A percentile compares a stretch with the other conserved stretches of the same genome.
These are phyloP conservation scores for Podospora pseudocomata DNA, from an alignment of 495 filamentous ascomycete genomes.

Conservation along the genomic window DNA sequence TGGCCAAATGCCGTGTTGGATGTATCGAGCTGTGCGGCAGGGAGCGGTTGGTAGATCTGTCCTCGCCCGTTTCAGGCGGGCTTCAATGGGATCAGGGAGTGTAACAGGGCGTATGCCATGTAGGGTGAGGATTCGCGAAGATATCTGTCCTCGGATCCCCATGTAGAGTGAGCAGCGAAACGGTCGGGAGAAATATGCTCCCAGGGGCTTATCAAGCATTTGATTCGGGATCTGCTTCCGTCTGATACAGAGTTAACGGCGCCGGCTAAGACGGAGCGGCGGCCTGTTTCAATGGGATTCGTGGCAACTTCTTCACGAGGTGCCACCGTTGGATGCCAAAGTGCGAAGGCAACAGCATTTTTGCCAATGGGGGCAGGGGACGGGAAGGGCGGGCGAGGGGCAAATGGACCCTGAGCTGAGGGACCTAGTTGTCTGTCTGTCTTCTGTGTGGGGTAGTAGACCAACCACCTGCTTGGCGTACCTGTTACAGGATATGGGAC, in stretches of 20 bases:
- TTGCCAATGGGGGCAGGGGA: background rate
- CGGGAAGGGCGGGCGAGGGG: conserved; percentile 7
- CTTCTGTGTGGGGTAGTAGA: conserved; percentile 8
- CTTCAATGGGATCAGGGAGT: background rate
- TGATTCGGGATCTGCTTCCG: background rate
- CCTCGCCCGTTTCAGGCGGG: background rate
- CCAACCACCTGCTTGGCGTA: background rate
- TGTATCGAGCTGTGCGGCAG: background rate
- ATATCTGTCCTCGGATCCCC: background rate
- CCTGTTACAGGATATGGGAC: conserved; percentile 6
- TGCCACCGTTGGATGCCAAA: background rate
- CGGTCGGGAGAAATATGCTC: no score
- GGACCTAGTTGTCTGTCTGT: no score
- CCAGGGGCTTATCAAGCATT: background rate
- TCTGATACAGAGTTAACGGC: background rate
- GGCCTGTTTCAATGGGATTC: background rate
- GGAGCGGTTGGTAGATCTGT: background rate
- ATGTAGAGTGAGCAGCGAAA: no score
- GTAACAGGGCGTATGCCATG: no score
- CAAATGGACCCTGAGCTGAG: conserved; percentile 16
- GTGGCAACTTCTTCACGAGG: conserved; percentile 2
- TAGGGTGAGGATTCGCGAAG: background rate
- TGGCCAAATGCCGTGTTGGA: background rate
- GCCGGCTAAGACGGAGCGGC: background rate
- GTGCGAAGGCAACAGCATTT: background rate